Conservation (phyloP, 2,329 filamentous ascomycete genomes). For the Cadophora luteo-olivacea region DNA sequence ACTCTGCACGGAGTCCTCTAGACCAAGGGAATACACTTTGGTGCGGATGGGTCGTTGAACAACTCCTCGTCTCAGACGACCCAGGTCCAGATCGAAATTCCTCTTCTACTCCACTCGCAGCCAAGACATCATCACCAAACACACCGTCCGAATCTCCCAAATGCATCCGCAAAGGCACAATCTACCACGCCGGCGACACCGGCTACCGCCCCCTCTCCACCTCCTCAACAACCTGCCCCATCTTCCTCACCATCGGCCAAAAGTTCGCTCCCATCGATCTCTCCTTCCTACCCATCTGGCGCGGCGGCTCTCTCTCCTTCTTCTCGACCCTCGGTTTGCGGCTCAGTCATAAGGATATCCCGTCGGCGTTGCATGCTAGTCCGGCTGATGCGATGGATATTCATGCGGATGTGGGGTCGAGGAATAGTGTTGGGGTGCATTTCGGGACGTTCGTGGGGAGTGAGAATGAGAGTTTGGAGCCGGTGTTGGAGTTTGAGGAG, state of each 20-base stretch:
- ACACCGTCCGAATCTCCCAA: too few species aligned
- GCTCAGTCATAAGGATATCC: conserved; percentile 34
- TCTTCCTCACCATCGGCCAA: conserved; percentile 84
- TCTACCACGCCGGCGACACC: conserved; percentile 78
- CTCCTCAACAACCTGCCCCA: conserved; percentile 78
- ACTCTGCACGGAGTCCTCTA: conserved; percentile 68
- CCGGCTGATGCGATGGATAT: conserved; percentile 29
- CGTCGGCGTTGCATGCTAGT: conserved; percentile 31
- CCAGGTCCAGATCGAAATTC: neutral
- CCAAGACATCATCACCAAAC: neutral
- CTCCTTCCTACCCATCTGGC: conserved; percentile 86
- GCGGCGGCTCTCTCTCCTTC: conserved; percentile 36
- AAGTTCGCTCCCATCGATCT: conserved; percentile 85
- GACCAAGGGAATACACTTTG: conserved; percentile 79
- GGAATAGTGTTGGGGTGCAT: neutral
- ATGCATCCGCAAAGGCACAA: conserved; percentile 82
- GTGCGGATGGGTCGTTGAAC: conserved; percentile 80
- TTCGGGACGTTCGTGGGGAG: neutral
- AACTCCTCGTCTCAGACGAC: conserved; percentile 28
- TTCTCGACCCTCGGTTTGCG: conserved; percentile 34
- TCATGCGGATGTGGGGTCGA: neutral
- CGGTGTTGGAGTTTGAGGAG: neutral
- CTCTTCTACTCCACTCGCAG: neutral
- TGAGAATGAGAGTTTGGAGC: neutral
- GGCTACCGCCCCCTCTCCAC: conserved; percentile 62